These are phyloP conservation scores for Colletotrichum scovillei DNA, from an alignment of 2,329 filamentous ascomycete genomes.

Conservation along the genomic window DNA sequence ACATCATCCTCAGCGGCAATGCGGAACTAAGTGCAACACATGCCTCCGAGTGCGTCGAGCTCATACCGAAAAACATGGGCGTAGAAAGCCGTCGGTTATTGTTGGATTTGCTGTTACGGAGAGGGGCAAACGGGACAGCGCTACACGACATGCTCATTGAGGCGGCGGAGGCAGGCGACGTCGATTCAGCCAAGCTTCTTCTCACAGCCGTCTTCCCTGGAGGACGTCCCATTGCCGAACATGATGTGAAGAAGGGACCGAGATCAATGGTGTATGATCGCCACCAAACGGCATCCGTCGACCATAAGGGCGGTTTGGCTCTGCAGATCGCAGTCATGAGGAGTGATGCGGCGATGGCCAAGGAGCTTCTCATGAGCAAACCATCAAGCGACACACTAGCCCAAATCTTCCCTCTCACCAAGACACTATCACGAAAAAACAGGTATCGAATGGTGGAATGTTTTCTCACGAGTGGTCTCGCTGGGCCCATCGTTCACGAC, in stretches of 20 bases:
- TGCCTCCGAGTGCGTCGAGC: conserved; percentile 62
- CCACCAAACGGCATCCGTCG: conserved; percentile 63
- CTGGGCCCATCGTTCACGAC: conserved; percentile 57
- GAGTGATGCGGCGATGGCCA: conserved; percentile 56
- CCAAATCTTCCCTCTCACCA: conserved; percentile 60
- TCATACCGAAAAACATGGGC: conserved; percentile 59
- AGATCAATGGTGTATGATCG: conserved; percentile 49
- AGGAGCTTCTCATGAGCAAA: conserved; percentile 57
- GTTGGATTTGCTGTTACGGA: conserved; percentile 58
- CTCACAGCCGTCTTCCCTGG: conserved; percentile 60
- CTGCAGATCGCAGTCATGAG: conserved; percentile 60
- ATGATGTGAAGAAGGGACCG: conserved; percentile 35
- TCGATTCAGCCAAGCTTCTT: conserved; percentile 59
- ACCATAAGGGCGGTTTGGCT: conserved; percentile 63
- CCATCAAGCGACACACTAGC: conserved; percentile 60
- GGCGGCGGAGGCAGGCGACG: conserved; percentile 60
- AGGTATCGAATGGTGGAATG: conserved; percentile 61
- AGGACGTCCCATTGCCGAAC: conserved; percentile 38
- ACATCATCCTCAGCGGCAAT: conserved; percentile 58
- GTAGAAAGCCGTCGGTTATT: conserved; percentile 58
- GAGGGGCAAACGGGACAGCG: conserved; percentile 59
- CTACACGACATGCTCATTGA: conserved; percentile 63
- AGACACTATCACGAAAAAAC: conserved; percentile 52
- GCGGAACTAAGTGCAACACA: conserved; percentile 54
- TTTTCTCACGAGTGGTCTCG: conserved; percentile 61